These are phyloP conservation scores for Ophiobolus disseminans DNA, from an alignment of 2,329 filamentous ascomycete species.

Conservation along the genomic window DNA sequence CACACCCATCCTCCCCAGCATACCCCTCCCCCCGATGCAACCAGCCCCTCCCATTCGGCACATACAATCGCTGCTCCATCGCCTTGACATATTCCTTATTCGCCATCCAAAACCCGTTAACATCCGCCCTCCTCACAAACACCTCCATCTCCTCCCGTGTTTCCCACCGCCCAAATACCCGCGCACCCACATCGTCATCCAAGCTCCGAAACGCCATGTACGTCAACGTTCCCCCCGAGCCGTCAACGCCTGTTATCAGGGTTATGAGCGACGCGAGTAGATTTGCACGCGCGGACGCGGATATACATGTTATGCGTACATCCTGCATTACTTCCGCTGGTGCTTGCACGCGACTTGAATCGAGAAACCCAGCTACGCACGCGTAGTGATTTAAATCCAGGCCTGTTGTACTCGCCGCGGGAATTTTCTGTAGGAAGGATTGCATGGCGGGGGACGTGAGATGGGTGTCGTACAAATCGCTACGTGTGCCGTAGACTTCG, in stretches of 20 bases:
- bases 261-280: slow-evolving; percentile 11
- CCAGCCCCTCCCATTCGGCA: slow-evolving; percentile 45
- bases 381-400: slow-evolving; percentile 47
- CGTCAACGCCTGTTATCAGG: slow-evolving; percentile 21
- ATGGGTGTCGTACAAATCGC: slow-evolving; percentile 45
- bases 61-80: slow-evolving; percentile 42
- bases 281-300: slow-evolving; percentile 4
- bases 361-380: slow-evolving; percentile 39
- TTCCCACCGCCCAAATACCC: slow-evolving; percentile 38
- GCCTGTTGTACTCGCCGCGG: slow-evolving; percentile 39
- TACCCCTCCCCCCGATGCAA: slow-evolving; percentile 32
- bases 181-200: slow-evolving; percentile 36
- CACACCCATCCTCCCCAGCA: slow-evolving; percentile 7
- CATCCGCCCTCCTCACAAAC: slow-evolving; percentile 29
- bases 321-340: slow-evolving; percentile 43
- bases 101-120: slow-evolving; percentile 37
- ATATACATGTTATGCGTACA: slow-evolving; percentile 28
- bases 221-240: slow-evolving; percentile 23
- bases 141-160: slow-evolving; percentile 32
- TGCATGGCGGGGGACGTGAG: slow-evolving; percentile 41
- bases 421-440: slow-evolving; percentile 35
- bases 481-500: slow-evolving; percentile 42
- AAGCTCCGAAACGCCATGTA: slow-evolving; percentile 38
- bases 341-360: slow-evolving; percentile 22
- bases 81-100: slow-evolving; percentile 31